Evolutionary conservation across 805 yeast species (phyloP).

Genomic region (Starmerella apis): DNA sequence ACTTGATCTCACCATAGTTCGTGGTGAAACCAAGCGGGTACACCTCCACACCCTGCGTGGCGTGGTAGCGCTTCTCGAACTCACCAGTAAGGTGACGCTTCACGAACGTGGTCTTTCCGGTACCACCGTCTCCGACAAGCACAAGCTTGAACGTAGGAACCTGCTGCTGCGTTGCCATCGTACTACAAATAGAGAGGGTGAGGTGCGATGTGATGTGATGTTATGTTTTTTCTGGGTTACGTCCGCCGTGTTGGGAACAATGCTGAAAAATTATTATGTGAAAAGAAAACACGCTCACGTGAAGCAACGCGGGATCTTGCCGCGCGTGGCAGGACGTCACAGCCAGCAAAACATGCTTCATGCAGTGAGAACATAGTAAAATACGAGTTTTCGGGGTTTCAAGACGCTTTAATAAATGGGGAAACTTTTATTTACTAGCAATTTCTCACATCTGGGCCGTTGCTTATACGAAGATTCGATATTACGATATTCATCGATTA

Average conservation of each 20-base stretch:
- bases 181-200: slow-evolving; percentile 10
- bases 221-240: slow-evolving; percentile 8
- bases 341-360: too few species aligned
- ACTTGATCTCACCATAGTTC: slow-evolving; percentile 95
- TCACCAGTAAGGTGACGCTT: slow-evolving; percentile 99
- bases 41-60: slow-evolving; percentile 98
- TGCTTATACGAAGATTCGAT: too few species aligned
- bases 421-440: too few species aligned
- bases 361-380: too few species aligned
- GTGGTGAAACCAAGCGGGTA: slow-evolving; percentile 98
- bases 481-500: too few species aligned
- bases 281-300: slow-evolving; percentile 2
- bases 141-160: slow-evolving; percentile 98
- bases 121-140: slow-evolving; percentile 99
- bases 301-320: slow-evolving; percentile 5
- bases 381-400: too few species aligned
- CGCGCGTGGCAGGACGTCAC: neutral
- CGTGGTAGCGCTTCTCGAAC: slow-evolving; percentile 96
- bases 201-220: slow-evolving; percentile 6
- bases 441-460: too few species aligned
- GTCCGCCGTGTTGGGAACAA: slow-evolving; percentile 1
- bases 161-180: slow-evolving; percentile 33
- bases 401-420: too few species aligned
- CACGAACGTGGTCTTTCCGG: slow-evolving; percentile 99
- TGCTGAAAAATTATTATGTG: slow-evolving; percentile 7